Evolutionary conservation across 495 filamentous ascomycete genomes (phyloP).

Genomic region (Penicillium malachiteum): DNA sequence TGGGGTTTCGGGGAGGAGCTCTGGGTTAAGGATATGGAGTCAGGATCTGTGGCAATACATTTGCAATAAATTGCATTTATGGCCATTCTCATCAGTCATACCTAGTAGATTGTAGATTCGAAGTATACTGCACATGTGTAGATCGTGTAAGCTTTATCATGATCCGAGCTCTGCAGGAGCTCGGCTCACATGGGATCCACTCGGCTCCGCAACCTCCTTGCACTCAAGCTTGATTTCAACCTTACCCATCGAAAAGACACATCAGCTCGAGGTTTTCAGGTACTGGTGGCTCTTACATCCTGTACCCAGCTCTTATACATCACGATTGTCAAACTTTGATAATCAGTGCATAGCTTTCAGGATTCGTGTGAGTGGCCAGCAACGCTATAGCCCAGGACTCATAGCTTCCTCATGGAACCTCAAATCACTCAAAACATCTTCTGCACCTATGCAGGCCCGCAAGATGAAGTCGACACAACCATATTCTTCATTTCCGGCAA

Average conservation of each 20-base stretch:
- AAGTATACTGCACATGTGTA: neutral
- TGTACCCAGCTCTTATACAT: no score
- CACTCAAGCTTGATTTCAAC: neutral
- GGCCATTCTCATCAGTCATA: neutral
- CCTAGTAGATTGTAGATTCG: neutral
- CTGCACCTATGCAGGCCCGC: constrained; percentile 21
- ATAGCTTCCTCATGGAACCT: constrained; percentile 14
- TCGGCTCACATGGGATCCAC: constrained; percentile 15
- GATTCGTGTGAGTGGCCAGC: no score
- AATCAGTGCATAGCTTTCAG: no score
- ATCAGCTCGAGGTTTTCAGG: neutral
- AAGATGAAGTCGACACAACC: constrained; percentile 18
- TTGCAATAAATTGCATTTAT: constrained; percentile 8
- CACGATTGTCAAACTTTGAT: no score
- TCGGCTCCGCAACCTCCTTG: constrained; percentile 10
- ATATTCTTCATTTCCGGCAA: constrained; percentile 82
- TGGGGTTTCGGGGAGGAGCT: constrained; percentile 5
- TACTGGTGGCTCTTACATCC: neutral
- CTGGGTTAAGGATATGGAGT: constrained; percentile 17
- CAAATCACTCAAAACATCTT: constrained; percentile 36
- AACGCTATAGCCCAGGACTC: neutral
- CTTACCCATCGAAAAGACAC: no score
- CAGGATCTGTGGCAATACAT: constrained; percentile 19
- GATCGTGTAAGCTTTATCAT: neutral
- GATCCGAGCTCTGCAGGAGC: neutral